Evolutionary conservation across 2,329 filamentous ascomycete species (phyloP), one percentile per base, ranked within the genome.

Genomic region (Nannizzia gypsea): DNA sequence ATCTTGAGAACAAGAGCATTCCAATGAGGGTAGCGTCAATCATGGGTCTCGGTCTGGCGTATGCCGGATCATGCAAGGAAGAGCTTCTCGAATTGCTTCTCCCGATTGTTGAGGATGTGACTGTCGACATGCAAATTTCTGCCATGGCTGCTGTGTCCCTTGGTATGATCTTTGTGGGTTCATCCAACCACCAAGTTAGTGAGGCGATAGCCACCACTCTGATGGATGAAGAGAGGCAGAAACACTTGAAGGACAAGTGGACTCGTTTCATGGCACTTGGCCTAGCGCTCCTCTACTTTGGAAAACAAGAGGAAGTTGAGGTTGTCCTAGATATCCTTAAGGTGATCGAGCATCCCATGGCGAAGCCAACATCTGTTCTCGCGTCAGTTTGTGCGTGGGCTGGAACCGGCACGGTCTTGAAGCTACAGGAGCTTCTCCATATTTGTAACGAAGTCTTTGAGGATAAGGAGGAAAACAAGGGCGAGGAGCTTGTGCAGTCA

Each of bases 391-490:
- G 95, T 70, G 93, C 93, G 3, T 99, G 92, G 90, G 93, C 93
- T 56, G 93, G 93, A 60, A 99, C 95, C 52, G 93, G 95, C 64
- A 92, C 93, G 6, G 93, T 99, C 60, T 79, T 99, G 66, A 99
- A 99, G 80, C 85, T 99, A 59, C 93, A 99, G 74, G 91, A 97
- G 74, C 83, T 99, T 62, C 83, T 99, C 50, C 93, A 97, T 74
- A 92, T 97, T 69, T 99, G 93, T 80, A 97, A 96, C 69, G 92
- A 97, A 74, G 90, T 96, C 69, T 87, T 96, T 64, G 93, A 97
- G 67, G 92, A 96, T 65, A 87, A 88, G 59, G 90, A 95, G 44
- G 90, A 95, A 66, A 95, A 95, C 80, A 93, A 93, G 78, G 90
- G 90, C 26, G 92, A 97, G 66, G 92, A 97, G 76, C 80, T 99